Percentiles rank a stretch among this genome's conserved stretches.
phyloP scores from a whole-genome alignment of 1,284 basidiomycete species.

The Leccinum pallidistipes region DNA sequence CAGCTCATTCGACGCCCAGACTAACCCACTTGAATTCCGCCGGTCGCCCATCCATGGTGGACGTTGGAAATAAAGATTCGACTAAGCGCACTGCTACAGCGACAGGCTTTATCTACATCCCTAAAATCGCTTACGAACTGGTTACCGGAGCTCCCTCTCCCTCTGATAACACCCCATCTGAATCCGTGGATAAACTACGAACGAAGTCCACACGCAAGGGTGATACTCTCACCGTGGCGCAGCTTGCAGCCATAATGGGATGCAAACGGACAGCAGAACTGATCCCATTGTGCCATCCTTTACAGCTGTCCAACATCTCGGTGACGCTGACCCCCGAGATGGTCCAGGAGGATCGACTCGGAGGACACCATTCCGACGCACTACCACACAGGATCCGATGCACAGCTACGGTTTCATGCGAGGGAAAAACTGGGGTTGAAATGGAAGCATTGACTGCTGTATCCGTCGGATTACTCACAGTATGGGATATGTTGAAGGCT shows the following conservation, averaged over 20 bases:
- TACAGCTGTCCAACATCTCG: conserved; percentile 68
- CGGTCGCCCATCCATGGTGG: conserved; percentile 79
- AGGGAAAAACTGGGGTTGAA: conserved; percentile 86
- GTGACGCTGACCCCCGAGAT: conserved; percentile 56
- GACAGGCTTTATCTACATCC: conserved; percentile 73
- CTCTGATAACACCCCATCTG: conserved; percentile 19
- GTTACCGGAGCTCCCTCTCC: conserved; percentile 42
- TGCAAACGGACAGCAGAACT: conserved; percentile 80
- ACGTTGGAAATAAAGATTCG: conserved; percentile 66
- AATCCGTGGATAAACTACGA: conserved; percentile 35
- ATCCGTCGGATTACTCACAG: conserved; percentile 74
- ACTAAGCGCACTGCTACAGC: conserved; percentile 77
- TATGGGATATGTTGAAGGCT: conserved; percentile 94
- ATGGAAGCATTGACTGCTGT: conserved; percentile 93
- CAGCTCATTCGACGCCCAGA: conserved; percentile 14
- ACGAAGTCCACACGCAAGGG: conserved; percentile 65
- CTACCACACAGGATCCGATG: conserved; percentile 58
- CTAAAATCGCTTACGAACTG: conserved; percentile 62
- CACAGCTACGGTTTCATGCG: conserved; percentile 66
- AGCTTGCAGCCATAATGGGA: conserved; percentile 86
- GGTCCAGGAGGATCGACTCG: background rate
- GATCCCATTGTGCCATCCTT: conserved; percentile 85
- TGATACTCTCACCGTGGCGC: conserved; percentile 75
- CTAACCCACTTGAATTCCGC: conserved; percentile 72
- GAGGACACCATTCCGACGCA: conserved; percentile 5